Conservation (phyloP, 1,284 basidiomycete genomes). For the Phylloporus gajari region DNA sequence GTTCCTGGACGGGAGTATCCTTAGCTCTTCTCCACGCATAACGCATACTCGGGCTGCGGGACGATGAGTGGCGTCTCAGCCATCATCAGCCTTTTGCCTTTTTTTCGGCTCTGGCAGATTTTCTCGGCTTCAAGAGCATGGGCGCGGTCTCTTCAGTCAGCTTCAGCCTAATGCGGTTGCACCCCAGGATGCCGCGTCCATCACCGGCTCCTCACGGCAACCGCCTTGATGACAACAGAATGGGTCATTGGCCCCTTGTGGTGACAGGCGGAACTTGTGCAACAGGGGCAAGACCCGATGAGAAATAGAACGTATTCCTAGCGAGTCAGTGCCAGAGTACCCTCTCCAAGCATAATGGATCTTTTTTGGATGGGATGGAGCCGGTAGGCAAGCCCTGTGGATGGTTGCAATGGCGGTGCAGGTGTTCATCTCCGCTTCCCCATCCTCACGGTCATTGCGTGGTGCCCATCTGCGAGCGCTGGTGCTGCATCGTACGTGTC, state of each 20-base stretch:
- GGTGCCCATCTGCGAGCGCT: too few species aligned
- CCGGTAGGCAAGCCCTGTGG: too few species aligned
- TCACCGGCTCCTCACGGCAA: slow-evolving; percentile 28
- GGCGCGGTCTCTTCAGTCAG: not conserved
- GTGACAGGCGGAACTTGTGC: slow-evolving; percentile 15
- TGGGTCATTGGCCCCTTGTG: slow-evolving; percentile 18
- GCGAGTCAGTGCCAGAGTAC: too few species aligned
- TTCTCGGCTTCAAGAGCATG: slow-evolving; percentile 29
- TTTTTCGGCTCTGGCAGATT: slow-evolving; percentile 34
- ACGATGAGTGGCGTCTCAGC: slow-evolving; percentile 61
- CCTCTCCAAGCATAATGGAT: too few species aligned
- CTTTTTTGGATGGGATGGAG: too few species aligned
- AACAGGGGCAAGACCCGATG: slow-evolving; percentile 5
- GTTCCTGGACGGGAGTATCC: slow-evolving; percentile 19
- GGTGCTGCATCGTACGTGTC: too few species aligned
- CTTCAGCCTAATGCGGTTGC: slow-evolving; percentile 13
- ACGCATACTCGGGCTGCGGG: too few species aligned
- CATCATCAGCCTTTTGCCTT: slow-evolving; percentile 54
- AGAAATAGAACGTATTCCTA: too few species aligned
- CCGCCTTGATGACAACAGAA: slow-evolving; percentile 20
- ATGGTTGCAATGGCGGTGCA: too few species aligned
- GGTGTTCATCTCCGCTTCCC: too few species aligned
- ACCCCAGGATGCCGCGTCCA: slow-evolving; percentile 27
- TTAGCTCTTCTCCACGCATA: slow-evolving; percentile 17
- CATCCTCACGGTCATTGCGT: too few species aligned